Evolutionary conservation across 495 filamentous ascomycete species (phyloP), one percentile per base, ranked within the genome.

Genomic region (Emericellopsis terricola): DNA sequence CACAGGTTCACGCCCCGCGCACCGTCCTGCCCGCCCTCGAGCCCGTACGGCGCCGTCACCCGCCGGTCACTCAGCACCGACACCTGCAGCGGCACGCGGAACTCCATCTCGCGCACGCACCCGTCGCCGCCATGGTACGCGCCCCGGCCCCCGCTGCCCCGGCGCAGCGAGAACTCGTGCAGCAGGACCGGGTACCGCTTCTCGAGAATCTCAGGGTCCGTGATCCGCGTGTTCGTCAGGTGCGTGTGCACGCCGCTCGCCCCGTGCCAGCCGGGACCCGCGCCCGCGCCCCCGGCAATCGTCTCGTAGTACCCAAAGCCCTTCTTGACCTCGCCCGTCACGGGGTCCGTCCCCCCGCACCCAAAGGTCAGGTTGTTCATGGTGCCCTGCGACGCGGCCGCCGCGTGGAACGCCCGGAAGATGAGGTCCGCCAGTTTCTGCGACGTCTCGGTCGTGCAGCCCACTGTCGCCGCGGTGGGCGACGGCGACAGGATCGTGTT

Each of bases 271-370:
- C 67, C 66, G 1, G 78, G 71, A 0, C 87, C 86, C 0, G 89
- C 89, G 33, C 89, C 89, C 41, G 72, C 78, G 8, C 89, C 89
- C 17, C 89, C 89, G 2, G 87, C 84, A 47, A 94, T 93, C 2
- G 85, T 94, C 56, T 94, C 85, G 56, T 96, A 96, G 64, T 97
- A 97, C n/a, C 89, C 89, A 51, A 97, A 97, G 10, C 84, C 85
- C 23, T 26, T 26, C 6, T 6, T 26, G 23, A 26, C 23, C 23
- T 26, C 23, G 23, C 23, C 23, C 42, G 74, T 48, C 17, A 71
- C 73, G 11, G 73, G 61, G 14, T 73, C 57, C 41, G 82, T 84
- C 19, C 76, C 74, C 37, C 87, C 87, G 37, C 81, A 91, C 5
- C 77, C 73, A 31, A 86, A 78, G 2, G 78, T 81, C n/a, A 85